A percentile compares a stretch with the other conserved stretches of the same genome.
phyloP scores from a whole-genome alignment of 1,139 yeast genomes.

The Casaregolazyma lundiana region DNA sequence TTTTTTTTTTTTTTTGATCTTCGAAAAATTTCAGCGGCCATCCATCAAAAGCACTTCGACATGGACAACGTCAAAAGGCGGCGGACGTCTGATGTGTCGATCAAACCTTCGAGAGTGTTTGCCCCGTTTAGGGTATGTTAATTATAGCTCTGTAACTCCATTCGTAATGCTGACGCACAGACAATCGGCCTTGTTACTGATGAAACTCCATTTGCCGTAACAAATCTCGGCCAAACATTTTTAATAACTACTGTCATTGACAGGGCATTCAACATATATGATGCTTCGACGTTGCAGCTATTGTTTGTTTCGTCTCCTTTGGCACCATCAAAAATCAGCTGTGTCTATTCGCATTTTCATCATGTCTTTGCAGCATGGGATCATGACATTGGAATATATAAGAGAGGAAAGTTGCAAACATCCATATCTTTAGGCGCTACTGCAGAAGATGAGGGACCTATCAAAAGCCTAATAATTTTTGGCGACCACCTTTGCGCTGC shows the following conservation, averaged over 20 bases:
- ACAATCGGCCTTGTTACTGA: slow-evolving; percentile 47
- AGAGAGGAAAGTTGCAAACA: slow-evolving; percentile 72
- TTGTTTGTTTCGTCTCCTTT: slow-evolving; percentile 82
- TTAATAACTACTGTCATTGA: slow-evolving; percentile 91
- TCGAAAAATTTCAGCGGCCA: neutral
- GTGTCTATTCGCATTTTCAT: slow-evolving; percentile 77
- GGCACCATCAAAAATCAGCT: slow-evolving; percentile 63
- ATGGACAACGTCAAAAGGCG: slow-evolving; percentile 9
- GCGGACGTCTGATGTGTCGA: slow-evolving; percentile 2
- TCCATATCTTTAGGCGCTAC: slow-evolving; percentile 39
- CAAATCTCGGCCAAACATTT: slow-evolving; percentile 83
- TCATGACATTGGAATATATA: slow-evolving; percentile 67
- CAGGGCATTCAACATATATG: slow-evolving; percentile 84
- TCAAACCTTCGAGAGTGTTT: slow-evolving; percentile 10
- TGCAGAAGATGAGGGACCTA: slow-evolving; percentile 26
- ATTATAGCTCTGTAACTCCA: neutral
- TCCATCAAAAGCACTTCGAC: slow-evolving; percentile 2
- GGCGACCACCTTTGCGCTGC: slow-evolving; percentile 75
- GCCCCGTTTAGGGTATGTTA: slow-evolving; percentile 31
- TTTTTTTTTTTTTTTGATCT: neutral
- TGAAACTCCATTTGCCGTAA: slow-evolving; percentile 78
- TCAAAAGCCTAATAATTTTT: slow-evolving; percentile 56
- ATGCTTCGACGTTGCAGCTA: slow-evolving; percentile 80
- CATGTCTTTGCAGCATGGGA: slow-evolving; percentile 77
- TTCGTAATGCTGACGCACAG: slow-evolving; percentile 14